These are phyloP conservation scores for Lathyrus tuberosus DNA, from an alignment of 306 rosid species.

Conservation along the genomic window DNA sequence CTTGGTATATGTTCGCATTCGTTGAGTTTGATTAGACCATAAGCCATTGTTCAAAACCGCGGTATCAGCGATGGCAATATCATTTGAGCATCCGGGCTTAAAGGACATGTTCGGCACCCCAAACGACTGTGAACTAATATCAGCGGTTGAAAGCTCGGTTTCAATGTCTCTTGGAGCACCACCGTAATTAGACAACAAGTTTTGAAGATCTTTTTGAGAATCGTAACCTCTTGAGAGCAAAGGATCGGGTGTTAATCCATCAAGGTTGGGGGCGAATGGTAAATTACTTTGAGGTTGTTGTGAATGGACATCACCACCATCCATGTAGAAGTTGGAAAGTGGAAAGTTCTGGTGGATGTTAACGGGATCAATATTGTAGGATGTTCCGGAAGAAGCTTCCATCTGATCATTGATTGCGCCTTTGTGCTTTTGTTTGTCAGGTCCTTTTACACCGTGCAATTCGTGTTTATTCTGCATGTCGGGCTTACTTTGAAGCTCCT, in stretches of 20 bases:
- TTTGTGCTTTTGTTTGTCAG: slow-evolving; percentile 70
- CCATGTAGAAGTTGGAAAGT: slow-evolving; percentile 79
- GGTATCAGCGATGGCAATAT: slow-evolving; percentile 70
- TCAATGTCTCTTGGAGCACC: slow-evolving; percentile 86
- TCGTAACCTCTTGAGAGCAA: slow-evolving; percentile 85
- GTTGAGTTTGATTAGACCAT: slow-evolving; percentile 84
- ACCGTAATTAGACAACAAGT: slow-evolving; percentile 83
- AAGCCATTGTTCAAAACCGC: slow-evolving; percentile 77
- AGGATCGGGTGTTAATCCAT: slow-evolving; percentile 83
- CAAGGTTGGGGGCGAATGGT: slow-evolving; percentile 68
- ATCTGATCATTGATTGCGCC: slow-evolving; percentile 70
- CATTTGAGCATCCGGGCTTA: slow-evolving; percentile 85
- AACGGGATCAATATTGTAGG: slow-evolving; percentile 83
- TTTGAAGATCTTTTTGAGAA: slow-evolving; percentile 92
- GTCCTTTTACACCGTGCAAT: slow-evolving; percentile 62
- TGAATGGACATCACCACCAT: slow-evolving; percentile 81
- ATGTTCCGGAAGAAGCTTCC: slow-evolving; percentile 93
- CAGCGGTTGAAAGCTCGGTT: slow-evolving; percentile 88
- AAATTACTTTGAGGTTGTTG: slow-evolving; percentile 65
- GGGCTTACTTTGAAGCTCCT: slow-evolving; percentile 74
- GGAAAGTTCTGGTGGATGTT: slow-evolving; percentile 74
- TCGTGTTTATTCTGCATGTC: slow-evolving; percentile 73
- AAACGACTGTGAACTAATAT: slow-evolving; percentile 79
- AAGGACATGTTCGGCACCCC: slow-evolving; percentile 83
- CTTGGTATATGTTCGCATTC: slow-evolving; percentile 94